Percentiles rank a stretch among this genome's conserved stretches.
Evolutionary conservation across 1,139 yeast species (phyloP).

Genomic region (Nadsonia commutata): DNA sequence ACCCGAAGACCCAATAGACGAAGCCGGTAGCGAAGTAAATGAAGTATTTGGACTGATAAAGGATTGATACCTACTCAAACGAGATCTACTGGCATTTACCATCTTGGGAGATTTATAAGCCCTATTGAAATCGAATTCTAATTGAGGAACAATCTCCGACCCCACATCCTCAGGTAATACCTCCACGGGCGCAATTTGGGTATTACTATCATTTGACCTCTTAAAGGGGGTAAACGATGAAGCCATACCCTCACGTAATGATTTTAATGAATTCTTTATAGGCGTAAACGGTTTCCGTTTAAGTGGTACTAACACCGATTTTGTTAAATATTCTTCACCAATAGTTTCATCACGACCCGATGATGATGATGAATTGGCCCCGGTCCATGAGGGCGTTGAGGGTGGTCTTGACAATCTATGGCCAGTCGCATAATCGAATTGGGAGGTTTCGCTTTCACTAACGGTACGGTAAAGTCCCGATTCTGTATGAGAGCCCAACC

Average conservation of each 20-base stretch:
- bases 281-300: background rate
- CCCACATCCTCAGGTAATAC: background rate
- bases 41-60: no score
- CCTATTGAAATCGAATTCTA: background rate
- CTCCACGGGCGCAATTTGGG: background rate
- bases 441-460: background rate
- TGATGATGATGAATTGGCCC: background rate
- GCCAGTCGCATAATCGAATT: background rate
- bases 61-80: no score
- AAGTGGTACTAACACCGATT: background rate
- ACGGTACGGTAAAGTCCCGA: background rate
- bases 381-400: background rate
- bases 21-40: no score
- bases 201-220: background rate
- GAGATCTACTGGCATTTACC: no score
- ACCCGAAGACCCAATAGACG: no score
- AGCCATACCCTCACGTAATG: background rate
- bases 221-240: background rate
- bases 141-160: background rate
- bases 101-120: background rate
- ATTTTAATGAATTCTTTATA: background rate
- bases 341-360: background rate
- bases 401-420: background rate
- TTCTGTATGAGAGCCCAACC: no score
- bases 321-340: background rate